Evolutionary conservation across 176 grass and related monocot species (phyloP), one percentile per base, ranked within the genome.

Genomic region (Bromus sterilis): DNA sequence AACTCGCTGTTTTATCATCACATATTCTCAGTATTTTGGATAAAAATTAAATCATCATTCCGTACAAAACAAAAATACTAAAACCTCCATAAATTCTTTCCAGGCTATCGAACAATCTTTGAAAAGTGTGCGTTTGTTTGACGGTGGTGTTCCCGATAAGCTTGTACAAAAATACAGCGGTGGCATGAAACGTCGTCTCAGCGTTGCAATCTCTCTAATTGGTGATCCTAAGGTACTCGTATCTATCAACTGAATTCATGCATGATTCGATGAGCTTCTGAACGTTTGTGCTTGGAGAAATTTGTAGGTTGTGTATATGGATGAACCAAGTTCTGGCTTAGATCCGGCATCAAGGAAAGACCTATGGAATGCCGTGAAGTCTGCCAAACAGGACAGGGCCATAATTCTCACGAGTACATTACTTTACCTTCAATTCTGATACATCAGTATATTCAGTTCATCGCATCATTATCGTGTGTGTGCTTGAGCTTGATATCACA

Each of bases 151-250:
- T 78, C 71, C 80, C 31, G 91, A 97, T 74, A 97, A 94, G 76
- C 89, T 58, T 73, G 87, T 86, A 39, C 78, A 42, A 9, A 89
- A 87, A 83, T 97, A 97, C 63, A 97, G 94, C 53, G 94, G 94
- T 66, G 94, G 94, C 30, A 97, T 97, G 94, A 93, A 97, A 85
- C 87, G 94, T 36, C 86, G 91, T 64, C 89, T 97, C 16, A 97
- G 94, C 11, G 84, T 97, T 26, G 94, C 91, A 14, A 94, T 94
- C 71, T 89, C 91, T 73, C 79, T 94, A 41, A 94, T 97, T 37
- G 91, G 89, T 63, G 79, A 94, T 60, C 79, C 91, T 76, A 93
- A 97, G 87, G 86, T 93, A 43, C 18, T 64, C 82, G n/a, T 48
- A 48, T 43, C 26, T 53, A 40, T 18, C 18, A 51, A 76, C 18